Base-by-base conservation (phyloP, 257 asterid species). In the Fraxinus pennsylvanica region DNA sequence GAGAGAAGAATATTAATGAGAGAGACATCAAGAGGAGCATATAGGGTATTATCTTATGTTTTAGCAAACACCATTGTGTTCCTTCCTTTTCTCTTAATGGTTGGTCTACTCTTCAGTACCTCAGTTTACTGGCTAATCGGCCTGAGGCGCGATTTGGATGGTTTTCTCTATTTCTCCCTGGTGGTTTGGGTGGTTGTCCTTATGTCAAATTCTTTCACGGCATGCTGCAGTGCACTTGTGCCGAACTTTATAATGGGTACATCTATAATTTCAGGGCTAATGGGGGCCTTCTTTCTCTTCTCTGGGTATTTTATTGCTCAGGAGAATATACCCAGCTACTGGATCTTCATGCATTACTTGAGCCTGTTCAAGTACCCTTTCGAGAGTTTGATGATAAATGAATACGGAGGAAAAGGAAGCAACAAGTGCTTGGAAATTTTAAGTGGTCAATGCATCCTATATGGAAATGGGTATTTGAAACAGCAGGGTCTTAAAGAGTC, bases 251-350 rank as follows among this genome's bases (percentile, higher is more conserved):
- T 92, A 69, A 89, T 90, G 96, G 98, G 97, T 39, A 79, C 92
- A 0, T 91, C 97, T 2, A 78, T 92, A 25, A 91, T 92, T n/a
- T 91, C 98, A 0, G 98, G 98, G 29, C 69, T 92, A 36, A 94
- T 92, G 98, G 98, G 98, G 17, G 89, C 94, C 0, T 94, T 94
- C 83, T 94, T 94, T 22, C 91, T 94, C 39, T 94, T 94, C 73
- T 94, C 98, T 0, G 98, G 98, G 75, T 92, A 92, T 68, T 94
- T 92, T 57, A 90, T 94, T 1, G 75, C 90, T 4, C 74, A 88
- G 77, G 91, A 88, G 15, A 82, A 79, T 19, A 91, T 92, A 75
- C 97, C 98, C 4, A 57, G 4, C 15, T 92, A 91, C 74, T 94
- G 97, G 97, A 84, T 88, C 6, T 94, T 92, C 76, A 91, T 94